Evolutionary conservation across 495 filamentous ascomycete genomes (phyloP).

Genomic region (Penicillium taxi): DNA sequence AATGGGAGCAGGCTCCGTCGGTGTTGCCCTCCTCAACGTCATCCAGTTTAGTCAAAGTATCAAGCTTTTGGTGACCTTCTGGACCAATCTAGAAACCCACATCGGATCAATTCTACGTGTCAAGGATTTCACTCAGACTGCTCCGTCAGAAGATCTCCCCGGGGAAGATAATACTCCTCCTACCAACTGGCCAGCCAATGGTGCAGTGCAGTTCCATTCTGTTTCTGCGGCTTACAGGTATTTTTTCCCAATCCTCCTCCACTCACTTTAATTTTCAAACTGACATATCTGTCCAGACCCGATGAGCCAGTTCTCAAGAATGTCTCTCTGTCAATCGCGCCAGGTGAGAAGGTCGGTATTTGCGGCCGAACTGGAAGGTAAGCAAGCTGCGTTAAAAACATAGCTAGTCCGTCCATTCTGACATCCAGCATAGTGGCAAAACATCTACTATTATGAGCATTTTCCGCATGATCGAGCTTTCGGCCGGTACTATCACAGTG

Average conservation of each 20-base stretch:
- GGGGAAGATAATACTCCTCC: conserved; percentile 33
- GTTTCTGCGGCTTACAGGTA: conserved; percentile 38
- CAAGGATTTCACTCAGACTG: conserved; percentile 44
- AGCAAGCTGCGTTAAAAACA: neutral
- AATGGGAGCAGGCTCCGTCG: conserved; percentile 43
- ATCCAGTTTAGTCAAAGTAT: conserved; percentile 48
- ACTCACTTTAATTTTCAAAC: neutral
- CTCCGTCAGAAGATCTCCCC: conserved; percentile 40
- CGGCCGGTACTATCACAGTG: conserved; percentile 35
- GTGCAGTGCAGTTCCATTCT: conserved; percentile 43
- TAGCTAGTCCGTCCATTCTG: neutral
- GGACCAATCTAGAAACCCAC: conserved; percentile 50
- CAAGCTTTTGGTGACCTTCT: conserved; percentile 45
- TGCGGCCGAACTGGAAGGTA: conserved; percentile 42
- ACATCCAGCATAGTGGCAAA: conserved; percentile 32
- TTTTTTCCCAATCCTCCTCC: neutral
- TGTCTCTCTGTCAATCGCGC: conserved; percentile 41
- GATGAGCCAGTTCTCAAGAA: conserved; percentile 41
- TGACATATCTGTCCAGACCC: conserved; percentile 17
- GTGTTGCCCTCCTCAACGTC: conserved; percentile 51
- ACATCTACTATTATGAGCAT: conserved; percentile 43
- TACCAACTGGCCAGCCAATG: conserved; percentile 42
- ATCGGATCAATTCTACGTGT: conserved; percentile 54
- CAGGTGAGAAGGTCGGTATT: conserved; percentile 53
- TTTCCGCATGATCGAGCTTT: conserved; percentile 47